Evolutionary conservation across 164 flowering plant species (phyloP).

Genomic region (Platanus orientalis): DNA sequence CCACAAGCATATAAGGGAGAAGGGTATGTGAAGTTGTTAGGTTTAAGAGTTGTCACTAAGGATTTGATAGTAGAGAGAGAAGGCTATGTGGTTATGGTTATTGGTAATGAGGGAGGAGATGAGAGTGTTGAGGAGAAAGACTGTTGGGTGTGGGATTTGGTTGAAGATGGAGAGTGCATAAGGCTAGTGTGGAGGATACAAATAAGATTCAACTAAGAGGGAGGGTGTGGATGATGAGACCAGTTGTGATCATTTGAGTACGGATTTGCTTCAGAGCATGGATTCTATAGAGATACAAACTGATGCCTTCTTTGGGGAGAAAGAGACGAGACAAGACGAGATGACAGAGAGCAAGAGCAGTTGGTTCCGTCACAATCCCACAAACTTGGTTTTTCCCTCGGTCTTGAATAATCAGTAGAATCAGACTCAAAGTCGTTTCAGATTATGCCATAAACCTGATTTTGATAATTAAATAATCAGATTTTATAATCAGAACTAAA

Average conservation of each 20-base stretch:
- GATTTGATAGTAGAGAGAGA: constrained; percentile 41
- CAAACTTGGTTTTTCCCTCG: too few species aligned
- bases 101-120: constrained; percentile 33
- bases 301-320: too few species aligned
- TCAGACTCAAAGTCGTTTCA: too few species aligned
- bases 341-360: too few species aligned
- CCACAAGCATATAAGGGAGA: constrained; percentile 59
- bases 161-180: constrained; percentile 42
- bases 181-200: constrained; percentile 30
- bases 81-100: constrained; percentile 27
- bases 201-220: constrained; percentile 46
- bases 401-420: too few species aligned
- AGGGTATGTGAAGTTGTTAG: constrained; percentile 56
- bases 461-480: too few species aligned
- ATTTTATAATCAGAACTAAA: too few species aligned
- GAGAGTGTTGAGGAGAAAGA: constrained; percentile 57
- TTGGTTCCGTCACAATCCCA: too few species aligned
- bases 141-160: constrained; percentile 38
- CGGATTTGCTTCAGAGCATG: constrained; percentile 39
- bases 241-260: constrained; percentile 44
- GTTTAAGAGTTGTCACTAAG: constrained; percentile 22
- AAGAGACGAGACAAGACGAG: too few species aligned
- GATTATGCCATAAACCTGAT: too few species aligned
- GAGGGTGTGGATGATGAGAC: constrained; percentile 47
- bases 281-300: too few species aligned